Evolutionary conservation across 495 filamentous ascomycete genomes (phyloP), one percentile per base, ranked within the genome.

Genomic region (Polyplosphaeria fusca): DNA sequence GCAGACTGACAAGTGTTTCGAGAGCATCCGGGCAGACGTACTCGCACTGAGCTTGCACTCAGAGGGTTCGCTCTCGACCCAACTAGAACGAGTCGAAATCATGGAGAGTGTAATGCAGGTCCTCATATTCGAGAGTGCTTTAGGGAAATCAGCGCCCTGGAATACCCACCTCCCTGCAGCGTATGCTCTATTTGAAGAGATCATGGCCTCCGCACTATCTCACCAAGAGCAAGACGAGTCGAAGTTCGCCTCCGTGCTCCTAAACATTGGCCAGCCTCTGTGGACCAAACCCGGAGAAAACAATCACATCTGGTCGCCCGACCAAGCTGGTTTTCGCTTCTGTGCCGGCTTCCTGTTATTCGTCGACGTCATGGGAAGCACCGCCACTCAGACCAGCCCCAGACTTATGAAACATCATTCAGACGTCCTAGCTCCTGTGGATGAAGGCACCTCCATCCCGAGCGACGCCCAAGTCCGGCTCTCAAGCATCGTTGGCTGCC

Each of bases 321-420:
- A 53, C 7, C 50, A 53, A 27, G 50, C 50, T 9, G 50, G 37
- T 2, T 53, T 53, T 25, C 50, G 50, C 12, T 53, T 53, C 22
- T 43, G 14, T 42, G 23, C 50, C 4, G 38, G 20, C 25, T 35
- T 53, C 3, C 38, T 53, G 11, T 27, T 53, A 16, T 53, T 53
- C 38, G 23, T 53, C 35, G 50, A 53, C 25, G 50, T 43, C 9
- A 19, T 53, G 18, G 37, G 30, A 43, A 53, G 50, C 37, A 53
- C 50, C 4, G 50, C 38, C 11, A 3, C n/a, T 16, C 35, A 53
- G 38, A 16, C 42, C 25, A 9, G 16, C 2, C 50, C 50, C 5
- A 40, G 37, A 42, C 38, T 53, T 25, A 2, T 53, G 2, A 35
- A 24, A n/a, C 25, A 53, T 24, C 25, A 53, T 44, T 32, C 50